Evolutionary conservation across 2,329 filamentous ascomycete genomes (phyloP), one percentile per base, ranked within the genome.

Genomic region (Sclerotinia sclerotiorum): DNA sequence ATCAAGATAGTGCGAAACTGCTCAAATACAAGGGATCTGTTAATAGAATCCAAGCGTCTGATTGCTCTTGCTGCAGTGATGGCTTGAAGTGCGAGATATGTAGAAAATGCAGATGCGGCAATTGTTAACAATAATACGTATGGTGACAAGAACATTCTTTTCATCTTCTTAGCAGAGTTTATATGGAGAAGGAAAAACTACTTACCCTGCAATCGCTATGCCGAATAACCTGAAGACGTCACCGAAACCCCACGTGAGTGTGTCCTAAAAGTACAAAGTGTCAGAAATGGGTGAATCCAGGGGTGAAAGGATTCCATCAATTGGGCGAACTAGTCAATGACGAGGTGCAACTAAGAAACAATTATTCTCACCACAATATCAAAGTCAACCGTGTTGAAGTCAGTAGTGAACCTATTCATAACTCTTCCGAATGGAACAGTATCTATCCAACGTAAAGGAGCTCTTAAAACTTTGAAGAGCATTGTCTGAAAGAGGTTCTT

Each of bases 21-120:
- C n/a, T 71, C 91, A 73, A 92, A 93, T 1, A 94, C 87, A 0
- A 91, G 91, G 0, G 88, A 91, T 78, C 92, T 93, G 62, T 86
- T 85, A 2, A 85, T 91, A 73, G 88, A 91, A 76, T 94, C 90
- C 0, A 94, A 83, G 7, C 91, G 84, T 79, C 93, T 94, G 70
- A 90, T 83, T 17, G 92, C 89, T 44, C 91, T 83, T 0, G 90
- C 90, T 44, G 80, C 80, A 4, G 82, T 75, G 15, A 24, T 88
- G 90, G 90, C 78, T 2, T 68, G 46, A 10, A 68, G 54, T 13
- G 67, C 67, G 5, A 68, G 35, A 35, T 52, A 44, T 19, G 32
- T 19, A 19, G 67, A 68, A 1, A 68, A 29, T 42, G 32, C n/a
- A 51, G 51, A 48, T 6, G 65, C 54, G 17, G 49, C 49, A 42